A percentile compares a stretch with the other conserved stretches of the same genome.
These are phyloP conservation scores for maize (Zea mays) DNA, from an alignment of 176 grass and related monocot species.

Conservation along the genomic window DNA sequence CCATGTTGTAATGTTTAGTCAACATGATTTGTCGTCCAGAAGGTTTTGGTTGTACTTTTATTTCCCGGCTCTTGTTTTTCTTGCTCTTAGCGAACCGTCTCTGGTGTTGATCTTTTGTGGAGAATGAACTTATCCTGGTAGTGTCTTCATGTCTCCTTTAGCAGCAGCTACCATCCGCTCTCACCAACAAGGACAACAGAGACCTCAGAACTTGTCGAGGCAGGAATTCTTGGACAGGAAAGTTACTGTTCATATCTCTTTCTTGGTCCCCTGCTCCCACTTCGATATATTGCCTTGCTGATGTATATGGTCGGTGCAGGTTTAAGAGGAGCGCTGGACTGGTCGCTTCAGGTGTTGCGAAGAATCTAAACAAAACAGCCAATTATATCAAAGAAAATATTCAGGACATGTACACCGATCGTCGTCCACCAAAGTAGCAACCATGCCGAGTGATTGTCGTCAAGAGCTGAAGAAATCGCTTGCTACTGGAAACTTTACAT, in stretches of 20 bases:
- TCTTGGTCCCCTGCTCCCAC: background rate
- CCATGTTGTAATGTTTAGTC: slow-evolving; percentile 16
- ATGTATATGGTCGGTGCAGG: slow-evolving; percentile 49
- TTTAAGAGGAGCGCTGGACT: slow-evolving; percentile 79
- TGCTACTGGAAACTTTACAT: background rate
- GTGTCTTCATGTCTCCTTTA: background rate
- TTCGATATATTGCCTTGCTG: slow-evolving; percentile 23
- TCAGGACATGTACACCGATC: slow-evolving; percentile 75
- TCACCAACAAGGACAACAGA: slow-evolving; percentile 41
- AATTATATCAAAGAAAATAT: slow-evolving; percentile 75
- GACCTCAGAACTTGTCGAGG: slow-evolving; percentile 39
- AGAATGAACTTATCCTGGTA: slow-evolving; percentile 9
- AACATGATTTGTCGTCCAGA: slow-evolving; percentile 6
- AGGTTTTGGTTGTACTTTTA: background rate
- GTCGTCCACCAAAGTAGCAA: slow-evolving; percentile 66
- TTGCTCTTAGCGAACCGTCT: background rate
- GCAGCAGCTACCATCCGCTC: slow-evolving; percentile 39
- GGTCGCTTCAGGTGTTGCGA: slow-evolving; percentile 74
- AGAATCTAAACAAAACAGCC: slow-evolving; percentile 67
- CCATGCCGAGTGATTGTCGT: background rate
- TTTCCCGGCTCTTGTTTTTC: background rate
- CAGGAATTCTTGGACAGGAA: slow-evolving; percentile 67
- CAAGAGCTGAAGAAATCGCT: slow-evolving; percentile 16
- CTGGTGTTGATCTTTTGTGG: background rate
- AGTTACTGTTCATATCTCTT: slow-evolving; percentile 34